Conservation (phyloP, 352 stramenopile species). For the Phytophthora vignae region DNA sequence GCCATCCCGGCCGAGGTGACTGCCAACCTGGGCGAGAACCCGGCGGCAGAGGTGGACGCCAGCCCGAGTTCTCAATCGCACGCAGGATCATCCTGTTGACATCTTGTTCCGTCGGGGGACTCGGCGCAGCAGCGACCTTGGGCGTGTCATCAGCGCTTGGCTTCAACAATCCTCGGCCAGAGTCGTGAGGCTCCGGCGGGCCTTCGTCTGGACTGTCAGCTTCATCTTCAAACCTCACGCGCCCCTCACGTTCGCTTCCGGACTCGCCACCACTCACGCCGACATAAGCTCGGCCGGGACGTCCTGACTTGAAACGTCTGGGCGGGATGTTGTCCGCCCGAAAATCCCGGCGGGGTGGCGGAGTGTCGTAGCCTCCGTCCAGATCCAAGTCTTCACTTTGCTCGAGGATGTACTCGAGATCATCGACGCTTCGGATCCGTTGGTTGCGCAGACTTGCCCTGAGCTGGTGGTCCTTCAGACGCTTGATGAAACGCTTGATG, state of each 20-base stretch:
- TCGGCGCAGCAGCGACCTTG: not conserved
- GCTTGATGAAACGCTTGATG: constrained; percentile 13
- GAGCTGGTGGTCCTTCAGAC: not conserved
- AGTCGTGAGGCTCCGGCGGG: not conserved
- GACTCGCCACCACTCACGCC: not conserved
- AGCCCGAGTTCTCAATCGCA: not conserved
- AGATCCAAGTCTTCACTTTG: not conserved
- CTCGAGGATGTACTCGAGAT: constrained; percentile 1
- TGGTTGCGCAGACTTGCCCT: not conserved
- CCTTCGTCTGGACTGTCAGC: not conserved
- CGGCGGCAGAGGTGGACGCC: not conserved
- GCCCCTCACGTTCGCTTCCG: not conserved
- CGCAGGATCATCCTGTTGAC: not conserved
- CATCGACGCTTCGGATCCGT: not conserved
- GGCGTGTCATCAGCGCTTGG: not conserved
- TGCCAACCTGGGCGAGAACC: not conserved
- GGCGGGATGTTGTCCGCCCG: not conserved
- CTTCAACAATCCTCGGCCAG: not conserved
- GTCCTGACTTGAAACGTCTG: not conserved
- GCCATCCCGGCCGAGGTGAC: not conserved
- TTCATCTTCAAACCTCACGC: not conserved
- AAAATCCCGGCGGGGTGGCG: not conserved
- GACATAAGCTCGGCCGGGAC: not conserved
- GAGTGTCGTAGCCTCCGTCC: not conserved
- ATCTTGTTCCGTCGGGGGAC: not conserved